phyloP scores from a whole-genome alignment of 2,329 filamentous ascomycete genomes.

The Xylariaceae sp. region DNA sequence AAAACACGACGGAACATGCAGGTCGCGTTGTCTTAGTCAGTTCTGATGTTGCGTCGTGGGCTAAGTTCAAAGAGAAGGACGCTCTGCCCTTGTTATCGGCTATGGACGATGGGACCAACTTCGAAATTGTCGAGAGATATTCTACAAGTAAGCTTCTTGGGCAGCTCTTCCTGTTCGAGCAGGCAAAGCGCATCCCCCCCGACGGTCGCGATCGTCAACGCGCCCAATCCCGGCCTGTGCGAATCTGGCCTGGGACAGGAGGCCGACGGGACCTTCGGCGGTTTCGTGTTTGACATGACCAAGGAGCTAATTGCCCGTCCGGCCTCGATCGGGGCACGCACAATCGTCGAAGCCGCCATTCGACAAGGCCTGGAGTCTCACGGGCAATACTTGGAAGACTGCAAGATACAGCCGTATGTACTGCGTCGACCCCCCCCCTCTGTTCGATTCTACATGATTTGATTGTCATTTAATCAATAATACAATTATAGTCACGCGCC shows the following conservation, averaged over 20 bases:
- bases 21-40: constrained; percentile 21
- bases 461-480: neutral
- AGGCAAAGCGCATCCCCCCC: constrained; percentile 19
- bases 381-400: constrained; percentile 10
- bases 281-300: neutral
- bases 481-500: constrained; percentile 5
- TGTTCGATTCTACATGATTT: no score
- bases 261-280: constrained; percentile 7
- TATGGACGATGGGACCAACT: neutral
- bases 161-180: constrained; percentile 24
- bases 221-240: constrained; percentile 4
- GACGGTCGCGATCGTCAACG: constrained; percentile 4
- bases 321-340: constrained; percentile 3
- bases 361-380: constrained; percentile 6
- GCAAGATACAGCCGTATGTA: constrained; percentile 12
- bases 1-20: neutral
- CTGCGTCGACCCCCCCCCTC: neutral
- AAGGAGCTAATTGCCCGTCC: constrained; percentile 4
- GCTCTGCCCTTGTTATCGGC: constrained; percentile 1
- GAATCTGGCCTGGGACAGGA: neutral
- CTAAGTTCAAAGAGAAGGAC: constrained; percentile 13
- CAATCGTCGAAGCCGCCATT: constrained; percentile 5
- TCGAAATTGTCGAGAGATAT: constrained; percentile 9
- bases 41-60: constrained; percentile 21
- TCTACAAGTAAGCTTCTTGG: constrained; percentile 15